Conservation (phyloP, 768 basidiomycete species). For the Sarcomyxa edulis region DNA sequence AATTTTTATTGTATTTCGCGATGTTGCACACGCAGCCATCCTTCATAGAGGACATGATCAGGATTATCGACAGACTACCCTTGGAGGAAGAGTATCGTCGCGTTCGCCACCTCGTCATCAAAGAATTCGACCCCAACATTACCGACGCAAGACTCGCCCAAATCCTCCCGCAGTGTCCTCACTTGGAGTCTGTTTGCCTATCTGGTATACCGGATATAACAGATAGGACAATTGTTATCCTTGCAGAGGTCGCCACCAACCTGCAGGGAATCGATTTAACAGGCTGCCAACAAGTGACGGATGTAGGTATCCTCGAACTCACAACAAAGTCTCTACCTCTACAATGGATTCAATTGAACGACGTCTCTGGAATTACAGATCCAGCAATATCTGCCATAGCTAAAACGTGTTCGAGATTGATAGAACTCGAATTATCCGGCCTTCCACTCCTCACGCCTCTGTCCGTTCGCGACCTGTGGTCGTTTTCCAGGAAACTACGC, state of each 20-base stretch:
- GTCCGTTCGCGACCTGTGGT: constrained; percentile 78
- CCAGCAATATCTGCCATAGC: constrained; percentile 64
- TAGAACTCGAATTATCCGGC: constrained; percentile 76
- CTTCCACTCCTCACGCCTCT: constrained; percentile 63
- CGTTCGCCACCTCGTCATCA: constrained; percentile 56
- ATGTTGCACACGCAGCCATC: constrained; percentile 25
- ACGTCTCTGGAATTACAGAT: constrained; percentile 57
- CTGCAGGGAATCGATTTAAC: constrained; percentile 74
- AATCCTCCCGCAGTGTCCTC: constrained; percentile 54
- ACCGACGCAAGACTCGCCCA: constrained; percentile 56
- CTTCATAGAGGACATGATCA: constrained; percentile 57
- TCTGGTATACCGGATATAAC: constrained; percentile 61
- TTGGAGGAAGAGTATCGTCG: constrained; percentile 51
- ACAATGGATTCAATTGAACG: constrained; percentile 70
- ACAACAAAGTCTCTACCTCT: constrained; percentile 64
- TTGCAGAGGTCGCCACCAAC: constrained; percentile 58
- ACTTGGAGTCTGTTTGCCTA: constrained; percentile 65
- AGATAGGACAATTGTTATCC: constrained; percentile 60
- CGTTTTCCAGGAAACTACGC: constrained; percentile 72
- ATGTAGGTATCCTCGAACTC: constrained; percentile 70
- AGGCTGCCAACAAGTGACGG: constrained; percentile 71
- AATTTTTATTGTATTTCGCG: too few relatives aligned
- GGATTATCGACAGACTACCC: constrained; percentile 55
- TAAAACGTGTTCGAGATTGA: constrained; percentile 66
- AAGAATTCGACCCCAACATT: constrained; percentile 33